Evolutionary conservation across 179 eudicot species (phyloP).

Genomic region (Silene vulgaris): DNA sequence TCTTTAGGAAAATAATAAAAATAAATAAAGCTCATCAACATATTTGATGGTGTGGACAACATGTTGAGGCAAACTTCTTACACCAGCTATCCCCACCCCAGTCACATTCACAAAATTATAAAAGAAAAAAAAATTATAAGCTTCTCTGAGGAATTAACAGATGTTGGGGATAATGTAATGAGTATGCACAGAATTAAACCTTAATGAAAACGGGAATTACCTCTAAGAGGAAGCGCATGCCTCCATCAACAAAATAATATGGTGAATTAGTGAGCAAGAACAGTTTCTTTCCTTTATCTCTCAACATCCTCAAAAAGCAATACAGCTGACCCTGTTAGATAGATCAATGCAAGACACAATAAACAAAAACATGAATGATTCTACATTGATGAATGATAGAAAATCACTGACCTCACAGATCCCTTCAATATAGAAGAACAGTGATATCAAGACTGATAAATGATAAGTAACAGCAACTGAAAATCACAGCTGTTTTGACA

Average conservation of each 20-base stretch:
- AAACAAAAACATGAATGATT: neutral
- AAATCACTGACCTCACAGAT: neutral
- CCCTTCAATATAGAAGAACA: neutral
- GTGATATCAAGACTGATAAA: neutral
- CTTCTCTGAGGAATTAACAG: conserved; percentile 27
- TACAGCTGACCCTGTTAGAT: conserved; percentile 60
- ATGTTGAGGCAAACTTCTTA: neutral
- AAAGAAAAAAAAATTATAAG: neutral
- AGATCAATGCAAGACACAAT: conserved; percentile 15
- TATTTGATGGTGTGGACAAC: neutral
- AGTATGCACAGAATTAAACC: conserved; percentile 64
- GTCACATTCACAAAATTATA: neutral
- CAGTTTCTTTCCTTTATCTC: conserved; percentile 85
- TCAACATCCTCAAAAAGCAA: conserved; percentile 69
- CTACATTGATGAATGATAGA: neutral
- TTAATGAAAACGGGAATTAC: conserved; percentile 32
- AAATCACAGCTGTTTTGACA: neutral
- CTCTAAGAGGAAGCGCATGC: conserved; percentile 93
- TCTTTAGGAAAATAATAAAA: no score
- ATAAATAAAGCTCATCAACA: neutral
- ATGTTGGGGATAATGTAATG: conserved; percentile 83
- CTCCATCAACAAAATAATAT: conserved; percentile 94
- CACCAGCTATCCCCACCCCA: neutral
- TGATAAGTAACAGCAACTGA: neutral
- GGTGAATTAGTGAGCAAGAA: conserved; percentile 98